Evolutionary conservation across 140 eudicot species (phyloP).

Genomic region (Cichorium intybus): DNA sequence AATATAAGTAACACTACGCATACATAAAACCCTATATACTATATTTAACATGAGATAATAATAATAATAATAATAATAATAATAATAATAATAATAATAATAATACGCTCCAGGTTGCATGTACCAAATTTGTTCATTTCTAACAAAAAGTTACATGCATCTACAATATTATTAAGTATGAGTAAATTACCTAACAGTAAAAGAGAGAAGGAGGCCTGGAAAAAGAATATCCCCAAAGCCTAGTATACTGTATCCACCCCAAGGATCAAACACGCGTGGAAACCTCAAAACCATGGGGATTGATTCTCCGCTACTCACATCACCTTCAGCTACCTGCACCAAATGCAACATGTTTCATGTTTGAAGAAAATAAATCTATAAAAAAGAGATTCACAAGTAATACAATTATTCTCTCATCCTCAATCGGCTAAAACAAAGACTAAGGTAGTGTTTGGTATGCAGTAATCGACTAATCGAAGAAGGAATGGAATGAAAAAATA

Average conservation of each 20-base stretch:
- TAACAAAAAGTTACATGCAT: too few relatives aligned
- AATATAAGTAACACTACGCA: background rate
- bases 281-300: conserved; percentile 91
- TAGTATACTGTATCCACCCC: conserved; percentile 75
- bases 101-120: background rate
- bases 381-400: too few relatives aligned
- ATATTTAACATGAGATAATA: background rate
- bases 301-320: conserved; percentile 82
- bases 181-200: conserved; percentile 55
- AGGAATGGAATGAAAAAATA: too few relatives aligned
- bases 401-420: too few relatives aligned
- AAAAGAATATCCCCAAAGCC: conserved; percentile 95
- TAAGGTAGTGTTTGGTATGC: too few relatives aligned
- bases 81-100: too few relatives aligned
- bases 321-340: conserved; percentile 83
- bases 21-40: background rate
- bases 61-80: too few relatives aligned
- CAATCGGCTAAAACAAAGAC: too few relatives aligned
- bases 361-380: background rate
- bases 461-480: too few relatives aligned
- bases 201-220: conserved; percentile 84
- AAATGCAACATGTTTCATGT: background rate
- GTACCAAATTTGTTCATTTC: background rate
- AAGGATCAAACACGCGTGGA: conserved; percentile 77
- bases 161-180: too few relatives aligned